Base-by-base conservation (phyloP, 805 yeast genomes). In the Alloascoidea africana region DNA sequence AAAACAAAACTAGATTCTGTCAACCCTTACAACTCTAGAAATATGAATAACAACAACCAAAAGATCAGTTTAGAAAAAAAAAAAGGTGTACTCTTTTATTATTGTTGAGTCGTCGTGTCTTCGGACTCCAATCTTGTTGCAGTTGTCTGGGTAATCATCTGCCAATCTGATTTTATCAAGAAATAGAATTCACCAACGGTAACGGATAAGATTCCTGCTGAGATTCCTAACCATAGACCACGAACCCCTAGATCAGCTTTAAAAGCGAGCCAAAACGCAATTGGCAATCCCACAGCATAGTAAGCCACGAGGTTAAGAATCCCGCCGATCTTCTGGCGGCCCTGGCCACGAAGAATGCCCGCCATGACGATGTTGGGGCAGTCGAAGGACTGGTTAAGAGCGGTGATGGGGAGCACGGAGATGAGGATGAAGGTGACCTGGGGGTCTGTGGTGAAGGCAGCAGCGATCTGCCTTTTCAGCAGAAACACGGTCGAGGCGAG, bases 331-430 rank as follows among this genome's bases (percentile, higher is more conserved):
- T 70, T 66, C 54, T 85, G 94, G 53, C 81, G 67, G 5, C 95
- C 93, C 56, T 83, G 94, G 14, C 94, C 94, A 44, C 95, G 65
- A 40, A 86, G 61, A 32, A 87, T 66, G 2, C 94, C 87, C 5
- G 91, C 91, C 3, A 77, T 68, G 2, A 81, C 71, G 2, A 83
- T 81, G 45, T 80, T 82, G 39, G 74, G 51, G 1, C 82, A 65
- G 50, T 86, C 96, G 39, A 73, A 67, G 23, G 79, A 51, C 52
- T 82, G 93, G 46, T 79, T 71, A 13, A 73, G 36, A 1, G 85
- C 83, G 18, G 78, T 73, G 33, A 79, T 52, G 0, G 78, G 77
- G 33, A 83, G 54, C 3, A 77, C 63, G 8, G 52, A 49, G 13
- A 64, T 63, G 6, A 76, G 70, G 38, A 70, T 53, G 0, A 51